Evolutionary conservation across 495 filamentous ascomycete species (phyloP).

Genomic region (Ramalina peruviana): DNA sequence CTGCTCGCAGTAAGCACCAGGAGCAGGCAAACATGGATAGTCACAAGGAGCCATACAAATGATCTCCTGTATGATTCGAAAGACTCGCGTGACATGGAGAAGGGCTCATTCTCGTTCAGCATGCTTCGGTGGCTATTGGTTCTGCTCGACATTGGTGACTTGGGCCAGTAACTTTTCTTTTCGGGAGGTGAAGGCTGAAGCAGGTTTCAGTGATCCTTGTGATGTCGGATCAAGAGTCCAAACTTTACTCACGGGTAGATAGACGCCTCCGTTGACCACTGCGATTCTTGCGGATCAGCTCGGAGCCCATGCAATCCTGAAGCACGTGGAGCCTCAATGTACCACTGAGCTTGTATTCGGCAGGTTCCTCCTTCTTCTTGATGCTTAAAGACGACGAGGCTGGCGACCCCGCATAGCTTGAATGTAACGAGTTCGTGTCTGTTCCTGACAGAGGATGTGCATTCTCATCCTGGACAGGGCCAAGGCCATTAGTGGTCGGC

Average conservation of each 20-base stretch:
- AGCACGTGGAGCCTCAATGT: constrained; percentile 19
- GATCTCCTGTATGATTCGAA: constrained; percentile 96
- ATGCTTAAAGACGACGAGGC: constrained; percentile 48
- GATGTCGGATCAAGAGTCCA: constrained; percentile 8
- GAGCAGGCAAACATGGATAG: not conserved
- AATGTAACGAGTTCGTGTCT: constrained; percentile 27
- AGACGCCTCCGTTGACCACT: constrained; percentile 97
- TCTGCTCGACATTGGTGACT: constrained; percentile 45
- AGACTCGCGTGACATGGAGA: constrained; percentile 92
- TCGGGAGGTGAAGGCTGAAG: constrained; percentile 77
- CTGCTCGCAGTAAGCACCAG: constrained; percentile 28
- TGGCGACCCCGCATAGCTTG: constrained; percentile 39
- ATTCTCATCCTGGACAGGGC: constrained; percentile 39
- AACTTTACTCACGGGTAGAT: constrained; percentile 58
- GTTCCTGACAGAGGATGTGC: constrained; percentile 36
- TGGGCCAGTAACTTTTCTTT: constrained; percentile 72
- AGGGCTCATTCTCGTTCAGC: constrained; percentile 75
- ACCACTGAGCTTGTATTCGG: constrained; percentile 78
- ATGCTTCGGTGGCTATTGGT: constrained; percentile 58
- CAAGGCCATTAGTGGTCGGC: constrained; percentile 29
- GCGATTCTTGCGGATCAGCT: constrained; percentile 11
- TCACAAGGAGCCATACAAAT: constrained; percentile 49
- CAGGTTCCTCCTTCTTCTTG: constrained; percentile 42
- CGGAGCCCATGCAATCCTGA: not conserved
- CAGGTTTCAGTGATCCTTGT: not conserved